phyloP scores from a whole-genome alignment of 768 basidiomycete genomes.

The Tulasnella sp. region DNA sequence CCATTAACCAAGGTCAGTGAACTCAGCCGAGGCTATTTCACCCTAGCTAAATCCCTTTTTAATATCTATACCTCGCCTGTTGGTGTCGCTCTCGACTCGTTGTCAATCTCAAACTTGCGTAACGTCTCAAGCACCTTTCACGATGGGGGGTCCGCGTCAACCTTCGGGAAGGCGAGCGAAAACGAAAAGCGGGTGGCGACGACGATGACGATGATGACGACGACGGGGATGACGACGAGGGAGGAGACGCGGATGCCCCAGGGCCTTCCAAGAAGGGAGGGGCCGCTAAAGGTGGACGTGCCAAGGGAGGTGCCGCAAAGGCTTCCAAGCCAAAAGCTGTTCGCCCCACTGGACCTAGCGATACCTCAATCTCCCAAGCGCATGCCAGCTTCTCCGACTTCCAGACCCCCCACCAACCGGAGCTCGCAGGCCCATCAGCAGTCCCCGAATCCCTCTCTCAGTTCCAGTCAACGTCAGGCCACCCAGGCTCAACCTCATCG shows the following conservation, averaged over 20 bases:
- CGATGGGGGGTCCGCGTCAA: constrained; percentile 53
- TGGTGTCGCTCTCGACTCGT: background rate
- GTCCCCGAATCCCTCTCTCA: background rate
- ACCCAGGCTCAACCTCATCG: background rate
- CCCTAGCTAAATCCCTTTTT: constrained; percentile 10
- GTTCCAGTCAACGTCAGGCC: background rate
- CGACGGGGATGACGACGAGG: constrained; percentile 15
- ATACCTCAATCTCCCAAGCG: background rate
- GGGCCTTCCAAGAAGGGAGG: constrained; percentile 2
- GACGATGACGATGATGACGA: constrained; percentile 17
- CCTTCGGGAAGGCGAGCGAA: constrained; percentile 51
- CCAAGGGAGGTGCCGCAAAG: constrained; percentile 2
- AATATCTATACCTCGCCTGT: constrained; percentile 1
- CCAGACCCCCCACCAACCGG: background rate
- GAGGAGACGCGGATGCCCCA: constrained; percentile 6
- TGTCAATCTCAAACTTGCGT: background rate
- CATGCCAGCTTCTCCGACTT: background rate
- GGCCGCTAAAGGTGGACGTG: background rate
- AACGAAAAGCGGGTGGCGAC: constrained; percentile 31
- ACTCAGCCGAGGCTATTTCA: background rate
- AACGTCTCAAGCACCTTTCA: constrained; percentile 32
- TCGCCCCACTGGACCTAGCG: background rate
- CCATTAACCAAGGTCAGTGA: constrained; percentile 53
- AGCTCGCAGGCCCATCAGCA: background rate
- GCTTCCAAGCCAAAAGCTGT: background rate